Evolutionary conservation across 1,284 basidiomycete genomes (phyloP), one percentile per base, ranked within the genome.

Genomic region (Ustilago trichophora): DNA sequence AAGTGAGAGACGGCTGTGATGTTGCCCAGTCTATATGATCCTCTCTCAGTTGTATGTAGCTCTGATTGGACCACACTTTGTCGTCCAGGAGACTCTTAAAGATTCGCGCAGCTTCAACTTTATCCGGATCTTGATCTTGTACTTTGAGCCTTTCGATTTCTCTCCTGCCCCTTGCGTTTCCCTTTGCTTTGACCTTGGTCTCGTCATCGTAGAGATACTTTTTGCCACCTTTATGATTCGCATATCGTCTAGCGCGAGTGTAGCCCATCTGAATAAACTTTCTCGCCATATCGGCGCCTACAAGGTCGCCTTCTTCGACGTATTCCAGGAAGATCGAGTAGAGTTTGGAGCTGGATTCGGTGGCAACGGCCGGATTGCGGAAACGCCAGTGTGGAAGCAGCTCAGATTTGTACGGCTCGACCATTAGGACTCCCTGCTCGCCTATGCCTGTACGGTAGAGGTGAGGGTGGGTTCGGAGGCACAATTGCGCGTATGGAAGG

Each of bases 191-290:
- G 9, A 12, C 24, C 13, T 15, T 18, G 0, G 13, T 24, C 9
- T 31, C 34, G 2, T 24, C 29, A 21, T 46, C 31, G 26, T 59
- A 43, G 12, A 34, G 22, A 36, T 71, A 71, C 46, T 67, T 71
- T 16, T 56, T 60, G 1, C 68, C 68, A 3, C 68, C 63, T 11
- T 42, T 54, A 37, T 68, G 69, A 32, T 72, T 72, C 4, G 69
- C 64, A 42, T 72, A 72, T 2, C 69, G 36, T 18, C 69, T 29
- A 3, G 69, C 59, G 12, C 69, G 53, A 0, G 69, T 72, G 26
- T 53, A 63, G 18, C 69, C 64, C 69, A 72, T 72, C 45, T 72
- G 57, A 24, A 67, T 52, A 37, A 62, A 67, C 16, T 67, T 67
- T 6, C 57, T 36, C 16, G 64, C 42, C 41, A 67, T 50, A 16